Percentiles rank a stretch among this genome's conserved stretches.
Evolutionary conservation across 352 stramenopile genomes (phyloP).

Genomic region (Aphanomyces stellatus): DNA sequence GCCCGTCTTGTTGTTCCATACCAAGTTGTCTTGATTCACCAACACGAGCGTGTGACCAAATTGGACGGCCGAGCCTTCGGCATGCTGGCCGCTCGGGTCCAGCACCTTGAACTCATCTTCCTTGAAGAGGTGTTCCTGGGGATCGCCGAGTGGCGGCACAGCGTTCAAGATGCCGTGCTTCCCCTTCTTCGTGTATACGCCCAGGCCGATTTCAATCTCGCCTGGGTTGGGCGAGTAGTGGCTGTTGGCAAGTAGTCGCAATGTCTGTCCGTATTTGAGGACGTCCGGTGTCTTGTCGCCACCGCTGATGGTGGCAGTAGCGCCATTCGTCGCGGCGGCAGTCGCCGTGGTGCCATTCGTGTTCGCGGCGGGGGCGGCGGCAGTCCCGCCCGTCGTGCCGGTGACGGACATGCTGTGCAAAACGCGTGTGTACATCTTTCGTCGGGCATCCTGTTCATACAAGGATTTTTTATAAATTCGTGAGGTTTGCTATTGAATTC

Average conservation of each 20-base stretch:
- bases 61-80: conserved; percentile 40
- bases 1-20: conserved; percentile 86
- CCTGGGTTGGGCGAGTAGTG: background rate
- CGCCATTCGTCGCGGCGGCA: background rate
- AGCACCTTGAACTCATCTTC: conserved; percentile 77
- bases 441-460: too few relatives aligned
- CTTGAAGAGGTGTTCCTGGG: conserved; percentile 61
- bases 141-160: conserved; percentile 66
- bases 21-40: conserved; percentile 74
- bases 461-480: background rate
- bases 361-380: background rate
- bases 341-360: background rate
- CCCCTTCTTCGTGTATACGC: conserved; percentile 82
- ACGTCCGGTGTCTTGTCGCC: background rate
- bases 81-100: conserved; percentile 41
- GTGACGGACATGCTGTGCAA: background rate
- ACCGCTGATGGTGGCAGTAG: too few relatives aligned
- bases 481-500: too few relatives aligned
- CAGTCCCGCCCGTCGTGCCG: background rate
- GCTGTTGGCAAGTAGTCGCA: conserved; percentile 10
- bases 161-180: conserved; percentile 75
- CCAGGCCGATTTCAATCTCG: conserved; percentile 36
- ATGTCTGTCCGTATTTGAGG: conserved; percentile 6
- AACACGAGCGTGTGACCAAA: conserved; percentile 71
- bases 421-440: too few relatives aligned